phyloP scores from a whole-genome alignment of 306 rosid species.

The Cicer yamashitae region DNA sequence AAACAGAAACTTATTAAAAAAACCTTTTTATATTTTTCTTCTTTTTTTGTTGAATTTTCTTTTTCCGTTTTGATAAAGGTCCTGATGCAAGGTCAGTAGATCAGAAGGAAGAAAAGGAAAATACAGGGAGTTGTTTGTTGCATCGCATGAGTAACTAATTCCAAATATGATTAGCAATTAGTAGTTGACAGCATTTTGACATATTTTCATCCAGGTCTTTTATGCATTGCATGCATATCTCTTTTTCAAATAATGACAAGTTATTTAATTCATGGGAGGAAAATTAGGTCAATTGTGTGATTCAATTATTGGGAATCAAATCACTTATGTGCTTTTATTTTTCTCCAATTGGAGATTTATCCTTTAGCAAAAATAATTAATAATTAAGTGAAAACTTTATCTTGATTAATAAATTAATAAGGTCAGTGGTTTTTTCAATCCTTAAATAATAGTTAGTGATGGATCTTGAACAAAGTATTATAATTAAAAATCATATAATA shows the following conservation, averaged over 20 bases:
- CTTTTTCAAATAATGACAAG: background rate
- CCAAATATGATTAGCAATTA: background rate
- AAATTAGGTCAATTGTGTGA: background rate
- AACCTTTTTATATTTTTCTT: background rate
- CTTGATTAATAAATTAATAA: too few species aligned
- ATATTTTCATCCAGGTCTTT: background rate
- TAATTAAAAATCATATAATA: too few species aligned
- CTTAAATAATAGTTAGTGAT: too few species aligned
- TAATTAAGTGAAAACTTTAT: too few species aligned
- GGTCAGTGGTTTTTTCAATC: too few species aligned
- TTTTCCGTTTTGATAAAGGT: constrained; percentile 17
- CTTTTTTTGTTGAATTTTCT: background rate
- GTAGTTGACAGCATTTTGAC: background rate
- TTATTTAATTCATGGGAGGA: background rate
- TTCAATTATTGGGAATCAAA: background rate
- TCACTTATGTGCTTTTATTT: background rate
- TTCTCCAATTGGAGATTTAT: background rate
- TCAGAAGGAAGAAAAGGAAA: background rate
- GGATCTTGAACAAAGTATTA: too few species aligned
- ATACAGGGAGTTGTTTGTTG: background rate
- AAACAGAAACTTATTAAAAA: too few species aligned
- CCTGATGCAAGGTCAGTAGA: background rate
- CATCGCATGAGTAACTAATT: background rate
- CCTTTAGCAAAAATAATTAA: background rate
- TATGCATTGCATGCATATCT: background rate